A percentile compares a stretch with the other conserved stretches of the same genome.
phyloP scores from a whole-genome alignment of 805 yeast species.

The Ogataea zsoltii region DNA sequence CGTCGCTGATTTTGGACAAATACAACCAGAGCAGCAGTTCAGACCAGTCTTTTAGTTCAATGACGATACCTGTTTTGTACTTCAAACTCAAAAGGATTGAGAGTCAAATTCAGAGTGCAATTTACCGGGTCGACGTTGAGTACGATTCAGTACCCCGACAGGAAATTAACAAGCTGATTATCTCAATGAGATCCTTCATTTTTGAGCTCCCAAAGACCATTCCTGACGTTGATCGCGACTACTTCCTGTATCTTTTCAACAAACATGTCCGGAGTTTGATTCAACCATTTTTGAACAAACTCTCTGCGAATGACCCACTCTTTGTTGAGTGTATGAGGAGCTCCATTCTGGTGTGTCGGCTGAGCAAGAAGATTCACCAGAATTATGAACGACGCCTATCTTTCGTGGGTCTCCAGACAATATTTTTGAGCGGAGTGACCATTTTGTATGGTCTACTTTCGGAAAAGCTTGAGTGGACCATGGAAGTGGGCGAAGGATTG shows the following conservation, averaged over 20 bases:
- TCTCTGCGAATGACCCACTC: constrained; percentile 9
- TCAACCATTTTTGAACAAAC: constrained; percentile 15
- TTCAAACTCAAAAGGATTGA: constrained; percentile 19
- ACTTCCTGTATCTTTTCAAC: constrained; percentile 17
- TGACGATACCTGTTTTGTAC: constrained; percentile 14
- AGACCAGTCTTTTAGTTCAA: constrained; percentile 1
- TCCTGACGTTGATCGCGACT: constrained; percentile 12
- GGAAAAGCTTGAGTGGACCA: constrained; percentile 13
- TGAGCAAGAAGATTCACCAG: constrained; percentile 17
- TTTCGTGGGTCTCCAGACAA: constrained; percentile 18
- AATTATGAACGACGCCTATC: constrained; percentile 16
- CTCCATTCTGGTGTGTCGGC: constrained; percentile 16
- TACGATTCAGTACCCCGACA: constrained; percentile 3
- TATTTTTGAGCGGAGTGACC: constrained; percentile 21
- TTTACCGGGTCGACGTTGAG: constrained; percentile 22
- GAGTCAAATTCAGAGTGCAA: constrained; percentile 16
- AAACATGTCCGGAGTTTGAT: constrained; percentile 20
- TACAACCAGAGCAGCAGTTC: neutral
- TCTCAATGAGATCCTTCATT: constrained; percentile 5
- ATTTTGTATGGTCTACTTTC: constrained; percentile 20
- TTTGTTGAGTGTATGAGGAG: constrained; percentile 17
- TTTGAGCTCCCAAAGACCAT: constrained; percentile 9
- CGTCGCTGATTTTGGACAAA: neutral
- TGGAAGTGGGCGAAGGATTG: constrained; percentile 16
- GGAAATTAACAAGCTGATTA: constrained; percentile 5